Conservation (phyloP, 2,329 filamentous ascomycete genomes). For the Colletotrichum lentis region DNA sequence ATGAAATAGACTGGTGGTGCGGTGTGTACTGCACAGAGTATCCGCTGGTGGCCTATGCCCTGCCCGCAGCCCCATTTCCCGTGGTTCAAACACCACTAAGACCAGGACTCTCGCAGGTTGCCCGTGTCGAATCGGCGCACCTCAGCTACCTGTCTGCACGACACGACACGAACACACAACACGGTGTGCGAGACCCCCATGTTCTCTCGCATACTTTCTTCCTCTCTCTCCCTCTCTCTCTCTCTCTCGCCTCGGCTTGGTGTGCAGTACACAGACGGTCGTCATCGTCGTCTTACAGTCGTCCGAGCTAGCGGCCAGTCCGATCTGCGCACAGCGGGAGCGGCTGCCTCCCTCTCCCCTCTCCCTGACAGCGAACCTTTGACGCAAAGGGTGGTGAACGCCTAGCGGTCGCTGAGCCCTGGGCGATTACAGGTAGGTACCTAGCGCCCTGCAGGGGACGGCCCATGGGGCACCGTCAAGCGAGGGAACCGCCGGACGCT, state of each 20-base stretch:
- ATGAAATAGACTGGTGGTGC: too few relatives aligned
- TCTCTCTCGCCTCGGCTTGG: neutral
- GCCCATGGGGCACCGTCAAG: constrained; percentile 6
- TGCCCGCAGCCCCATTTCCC: constrained; percentile 5
- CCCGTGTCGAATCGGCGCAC: neutral
- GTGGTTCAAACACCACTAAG: neutral
- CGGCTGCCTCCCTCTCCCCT: constrained; percentile 18
- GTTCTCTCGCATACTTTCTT: too few relatives aligned
- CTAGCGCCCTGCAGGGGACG: constrained; percentile 12
- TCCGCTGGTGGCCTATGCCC: neutral
- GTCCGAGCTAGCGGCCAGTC: constrained; percentile 33
- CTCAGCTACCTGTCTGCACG: neutral
- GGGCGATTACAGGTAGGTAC: neutral
- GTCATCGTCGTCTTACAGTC: constrained; percentile 14
- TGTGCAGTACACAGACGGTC: neutral
- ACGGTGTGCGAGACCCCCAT: too few relatives aligned
- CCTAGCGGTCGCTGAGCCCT: constrained; percentile 19
- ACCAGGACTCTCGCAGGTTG: neutral
- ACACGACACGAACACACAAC: neutral
- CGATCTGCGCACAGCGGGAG: constrained; percentile 20
- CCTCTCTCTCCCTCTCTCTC: too few relatives aligned
- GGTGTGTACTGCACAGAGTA: too few relatives aligned
- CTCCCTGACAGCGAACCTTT: constrained; percentile 22
- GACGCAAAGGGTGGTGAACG: neutral
- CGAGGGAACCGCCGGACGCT: constrained; percentile 18